Evolutionary conservation across 306 rosid genomes (phyloP).

Genomic region (Cicer yamashitae): DNA sequence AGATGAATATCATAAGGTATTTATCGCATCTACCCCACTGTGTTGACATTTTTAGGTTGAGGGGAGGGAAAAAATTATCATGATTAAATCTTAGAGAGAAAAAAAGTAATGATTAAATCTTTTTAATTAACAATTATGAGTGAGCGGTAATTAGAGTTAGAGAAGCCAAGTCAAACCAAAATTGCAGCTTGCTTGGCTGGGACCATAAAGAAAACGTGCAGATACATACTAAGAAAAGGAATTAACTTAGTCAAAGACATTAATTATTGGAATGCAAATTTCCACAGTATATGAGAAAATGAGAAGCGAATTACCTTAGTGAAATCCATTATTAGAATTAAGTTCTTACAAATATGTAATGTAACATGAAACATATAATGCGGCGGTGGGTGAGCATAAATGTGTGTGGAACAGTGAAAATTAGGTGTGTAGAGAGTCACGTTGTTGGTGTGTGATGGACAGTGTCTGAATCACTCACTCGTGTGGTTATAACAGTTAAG

Average conservation of each 20-base stretch:
- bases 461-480: conserved; percentile 52
- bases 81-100: not conserved
- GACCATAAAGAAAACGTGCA: conserved; percentile 16
- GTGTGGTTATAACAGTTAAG: conserved; percentile 47
- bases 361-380: conserved; percentile 13
- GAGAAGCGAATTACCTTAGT: conserved; percentile 8
- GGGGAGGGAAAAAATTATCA: conserved; percentile 5
- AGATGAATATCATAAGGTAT: too few relatives aligned
- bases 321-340: conserved; percentile 33
- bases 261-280: conserved; percentile 37
- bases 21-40: too few relatives aligned
- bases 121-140: conserved; percentile 23
- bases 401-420: conserved; percentile 36
- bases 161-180: conserved; percentile 65
- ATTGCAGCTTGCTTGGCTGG: conserved; percentile 32
- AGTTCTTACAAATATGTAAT: conserved; percentile 1
- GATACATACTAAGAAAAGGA: not conserved
- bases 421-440: conserved; percentile 31
- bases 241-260: conserved; percentile 27
- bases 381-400: conserved; percentile 41
- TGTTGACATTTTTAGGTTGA: not conserved
- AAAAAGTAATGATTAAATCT: not conserved
- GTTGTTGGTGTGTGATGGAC: conserved; percentile 3
- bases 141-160: conserved; percentile 7
- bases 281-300: not conserved